phyloP scores from a whole-genome alignment of 176 grass and related monocot species.

The Typha latifolia region DNA sequence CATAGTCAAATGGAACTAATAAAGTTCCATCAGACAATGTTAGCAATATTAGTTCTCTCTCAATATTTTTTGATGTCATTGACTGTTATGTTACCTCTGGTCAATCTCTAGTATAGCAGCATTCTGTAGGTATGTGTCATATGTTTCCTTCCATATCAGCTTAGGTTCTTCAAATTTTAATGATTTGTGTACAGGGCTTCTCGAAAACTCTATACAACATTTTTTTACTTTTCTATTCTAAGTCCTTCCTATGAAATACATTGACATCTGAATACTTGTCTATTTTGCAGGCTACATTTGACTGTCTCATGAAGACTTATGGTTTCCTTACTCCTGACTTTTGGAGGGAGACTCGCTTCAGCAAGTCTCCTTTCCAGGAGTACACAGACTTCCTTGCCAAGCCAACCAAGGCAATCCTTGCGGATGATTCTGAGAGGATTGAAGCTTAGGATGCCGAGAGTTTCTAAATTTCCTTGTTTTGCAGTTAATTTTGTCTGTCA shows the following conservation, averaged over 20 bases:
- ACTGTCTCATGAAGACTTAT: constrained; percentile 67
- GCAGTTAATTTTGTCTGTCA: no score
- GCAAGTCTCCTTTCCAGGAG: constrained; percentile 37
- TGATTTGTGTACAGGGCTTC: no score
- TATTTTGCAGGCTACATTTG: constrained; percentile 52
- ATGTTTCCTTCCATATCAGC: no score
- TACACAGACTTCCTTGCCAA: constrained; percentile 47
- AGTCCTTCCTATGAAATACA: neutral
- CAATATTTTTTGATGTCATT: no score
- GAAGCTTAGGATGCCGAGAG: constrained; percentile 25
- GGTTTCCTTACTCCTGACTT: constrained; percentile 53
- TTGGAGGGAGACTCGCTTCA: constrained; percentile 41
- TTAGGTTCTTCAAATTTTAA: no score
- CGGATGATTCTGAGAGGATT: constrained; percentile 30
- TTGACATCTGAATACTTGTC: neutral
- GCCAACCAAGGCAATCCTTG: constrained; percentile 34
- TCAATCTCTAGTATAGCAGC: no score
- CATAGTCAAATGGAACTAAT: no score
- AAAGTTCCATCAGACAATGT: no score
- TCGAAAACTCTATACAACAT: neutral
- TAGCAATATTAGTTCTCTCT: no score
- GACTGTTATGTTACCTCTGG: no score
- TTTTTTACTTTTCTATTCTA: neutral
- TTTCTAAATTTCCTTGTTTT: no score
- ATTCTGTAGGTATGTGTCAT: no score